Conservation (phyloP, 139 green algal genomes). For the Trebouxia sp. region DNA sequence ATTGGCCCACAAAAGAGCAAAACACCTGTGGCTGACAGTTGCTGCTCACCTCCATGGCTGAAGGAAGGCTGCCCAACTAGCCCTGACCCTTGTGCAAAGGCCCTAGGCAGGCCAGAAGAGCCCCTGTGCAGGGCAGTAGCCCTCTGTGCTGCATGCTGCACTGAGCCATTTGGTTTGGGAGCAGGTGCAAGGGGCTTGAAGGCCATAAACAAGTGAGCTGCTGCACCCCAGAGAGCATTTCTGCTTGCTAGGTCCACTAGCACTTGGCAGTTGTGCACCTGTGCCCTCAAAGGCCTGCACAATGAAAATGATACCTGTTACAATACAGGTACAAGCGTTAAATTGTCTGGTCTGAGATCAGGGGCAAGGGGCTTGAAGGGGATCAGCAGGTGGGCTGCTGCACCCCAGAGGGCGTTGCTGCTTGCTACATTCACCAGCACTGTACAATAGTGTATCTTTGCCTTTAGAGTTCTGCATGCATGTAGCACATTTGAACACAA, state of each 20-base stretch:
- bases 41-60: neutral
- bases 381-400: constrained; percentile 37
- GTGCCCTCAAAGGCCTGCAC: constrained; percentile 38
- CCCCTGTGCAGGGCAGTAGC: neutral
- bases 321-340: too few relatives aligned
- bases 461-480: too few relatives aligned
- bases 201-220: constrained; percentile 37
- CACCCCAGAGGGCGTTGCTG: constrained; percentile 42
- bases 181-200: neutral
- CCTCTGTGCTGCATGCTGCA: too few relatives aligned
- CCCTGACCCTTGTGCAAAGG: neutral
- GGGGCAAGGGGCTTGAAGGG: constrained; percentile 11
- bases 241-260: constrained; percentile 39
- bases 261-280: constrained; percentile 48
- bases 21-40: too few relatives aligned
- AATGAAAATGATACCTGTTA: too few relatives aligned
- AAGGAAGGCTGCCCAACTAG: neutral
- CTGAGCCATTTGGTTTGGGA: neutral
- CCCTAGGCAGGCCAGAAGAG: neutral
- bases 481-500: too few relatives aligned
- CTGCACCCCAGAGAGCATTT: constrained; percentile 44
- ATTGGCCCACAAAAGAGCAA: too few relatives aligned
- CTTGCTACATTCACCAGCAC: constrained; percentile 39
- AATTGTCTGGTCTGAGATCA: too few relatives aligned
- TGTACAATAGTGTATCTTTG: too few relatives aligned